phyloP scores from a whole-genome alignment of 1,284 basidiomycete species.

The Ganoderma lingzhi region DNA sequence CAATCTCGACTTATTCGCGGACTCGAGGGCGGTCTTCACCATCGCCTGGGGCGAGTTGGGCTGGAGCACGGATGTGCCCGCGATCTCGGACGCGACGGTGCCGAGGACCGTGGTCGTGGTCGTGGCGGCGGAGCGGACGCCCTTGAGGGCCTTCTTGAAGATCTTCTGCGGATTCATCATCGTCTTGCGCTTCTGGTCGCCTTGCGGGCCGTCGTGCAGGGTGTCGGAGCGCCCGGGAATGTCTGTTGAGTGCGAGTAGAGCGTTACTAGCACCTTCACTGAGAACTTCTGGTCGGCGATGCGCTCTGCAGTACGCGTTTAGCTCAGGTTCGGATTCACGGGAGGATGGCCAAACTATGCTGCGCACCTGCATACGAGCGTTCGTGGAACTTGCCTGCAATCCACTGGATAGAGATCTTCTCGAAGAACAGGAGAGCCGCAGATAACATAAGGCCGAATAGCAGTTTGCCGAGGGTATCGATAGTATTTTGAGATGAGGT shows the following conservation, averaged over 20 bases:
- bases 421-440: slow-evolving; percentile 79
- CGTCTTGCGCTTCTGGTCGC: slow-evolving; percentile 45
- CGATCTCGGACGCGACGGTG: slow-evolving; percentile 78
- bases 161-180: slow-evolving; percentile 65
- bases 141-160: slow-evolving; percentile 78
- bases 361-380: slow-evolving; percentile 80
- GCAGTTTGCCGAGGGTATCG: slow-evolving; percentile 64
- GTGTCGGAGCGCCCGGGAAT: slow-evolving; percentile 76
- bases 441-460: slow-evolving; percentile 83
- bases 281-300: slow-evolving; percentile 88
- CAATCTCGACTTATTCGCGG: slow-evolving; percentile 84
- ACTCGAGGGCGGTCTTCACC: slow-evolving; percentile 82
- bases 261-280: slow-evolving; percentile 72
- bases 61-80: slow-evolving; percentile 82
- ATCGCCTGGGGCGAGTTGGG: slow-evolving; percentile 89
- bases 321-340: neutral
- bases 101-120: slow-evolving; percentile 85
- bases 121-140: slow-evolving; percentile 77
- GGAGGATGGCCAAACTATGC: no score
- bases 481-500: slow-evolving; percentile 41
- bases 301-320: slow-evolving; percentile 60
- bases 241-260: slow-evolving; percentile 84
- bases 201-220: slow-evolving; percentile 54
- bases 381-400: slow-evolving; percentile 88
- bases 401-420: slow-evolving; percentile 90